Evolutionary conservation across 1,284 basidiomycete species (phyloP).

Genomic region (Puccinia horiana): DNA sequence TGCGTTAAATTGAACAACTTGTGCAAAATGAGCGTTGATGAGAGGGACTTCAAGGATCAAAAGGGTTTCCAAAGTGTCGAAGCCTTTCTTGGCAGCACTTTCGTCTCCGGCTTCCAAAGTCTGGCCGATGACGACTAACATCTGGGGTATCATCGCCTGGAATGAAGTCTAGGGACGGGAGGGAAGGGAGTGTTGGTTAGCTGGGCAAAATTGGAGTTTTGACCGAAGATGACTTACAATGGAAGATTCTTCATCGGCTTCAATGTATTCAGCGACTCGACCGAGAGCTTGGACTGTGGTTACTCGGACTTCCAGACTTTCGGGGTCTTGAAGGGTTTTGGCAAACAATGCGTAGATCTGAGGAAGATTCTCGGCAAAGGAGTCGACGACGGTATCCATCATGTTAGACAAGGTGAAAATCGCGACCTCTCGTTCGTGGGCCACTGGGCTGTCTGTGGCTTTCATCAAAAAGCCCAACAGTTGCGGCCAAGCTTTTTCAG

Average conservation of each 20-base stretch:
- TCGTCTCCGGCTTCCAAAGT: conserved; percentile 81
- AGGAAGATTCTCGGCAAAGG: conserved; percentile 75
- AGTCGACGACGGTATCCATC: conserved; percentile 87
- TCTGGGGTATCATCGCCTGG: conserved; percentile 82
- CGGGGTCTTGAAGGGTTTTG: conserved; percentile 77
- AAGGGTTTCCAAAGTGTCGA: conserved; percentile 94
- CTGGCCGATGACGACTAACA: conserved; percentile 87
- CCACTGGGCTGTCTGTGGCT: conserved; percentile 71
- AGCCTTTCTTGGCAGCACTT: conserved; percentile 79
- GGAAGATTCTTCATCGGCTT: conserved; percentile 80
- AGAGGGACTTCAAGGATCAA: conserved; percentile 92
- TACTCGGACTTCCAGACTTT: conserved; percentile 85
- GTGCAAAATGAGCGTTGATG: conserved; percentile 81
- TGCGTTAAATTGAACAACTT: conserved; percentile 86
- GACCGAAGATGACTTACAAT: conserved; percentile 68
- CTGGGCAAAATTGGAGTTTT: background rate
- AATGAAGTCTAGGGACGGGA: conserved; percentile 69
- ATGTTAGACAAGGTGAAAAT: conserved; percentile 88
- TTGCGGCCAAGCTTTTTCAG: conserved; percentile 77
- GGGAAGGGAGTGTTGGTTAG: background rate
- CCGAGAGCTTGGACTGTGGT: conserved; percentile 88
- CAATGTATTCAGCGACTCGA: conserved; percentile 90
- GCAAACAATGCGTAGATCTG: conserved; percentile 81
- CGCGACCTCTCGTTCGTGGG: conserved; percentile 83
- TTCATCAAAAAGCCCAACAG: conserved; percentile 85